A percentile compares a stretch with the other conserved stretches of the same genome.
phyloP scores from a whole-genome alignment of 768 basidiomycete species.

The Mycena filopes region DNA sequence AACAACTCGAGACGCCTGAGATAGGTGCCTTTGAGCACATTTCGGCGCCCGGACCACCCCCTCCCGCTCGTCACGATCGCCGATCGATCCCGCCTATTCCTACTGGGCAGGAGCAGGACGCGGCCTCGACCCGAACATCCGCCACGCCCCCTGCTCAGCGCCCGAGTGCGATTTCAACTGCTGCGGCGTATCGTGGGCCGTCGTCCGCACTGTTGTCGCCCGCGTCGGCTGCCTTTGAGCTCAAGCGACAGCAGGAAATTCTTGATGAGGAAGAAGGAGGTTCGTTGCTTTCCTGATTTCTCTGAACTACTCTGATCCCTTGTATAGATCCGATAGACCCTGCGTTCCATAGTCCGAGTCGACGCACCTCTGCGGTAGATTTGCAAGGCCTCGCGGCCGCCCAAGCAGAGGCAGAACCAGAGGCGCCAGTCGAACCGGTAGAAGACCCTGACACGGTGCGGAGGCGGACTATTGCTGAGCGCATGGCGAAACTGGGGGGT shows the following conservation, averaged over 20 bases:
- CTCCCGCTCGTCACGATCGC: constrained; percentile 33
- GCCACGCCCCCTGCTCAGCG: constrained; percentile 14
- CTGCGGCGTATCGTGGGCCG: not conserved
- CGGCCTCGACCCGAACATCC: not conserved
- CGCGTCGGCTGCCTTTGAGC: constrained; percentile 16
- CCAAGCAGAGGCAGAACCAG: constrained; percentile 30
- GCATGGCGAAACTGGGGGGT: constrained; percentile 94
- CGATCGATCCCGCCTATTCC: constrained; percentile 17
- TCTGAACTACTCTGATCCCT: not conserved
- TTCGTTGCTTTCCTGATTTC: constrained; percentile 42
- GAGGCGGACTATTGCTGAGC: constrained; percentile 83
- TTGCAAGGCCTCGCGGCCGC: constrained; percentile 30
- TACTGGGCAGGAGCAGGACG: constrained; percentile 11
- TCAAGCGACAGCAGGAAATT: constrained; percentile 49
- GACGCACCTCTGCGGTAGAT: constrained; percentile 47
- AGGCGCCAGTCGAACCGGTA: constrained; percentile 33
- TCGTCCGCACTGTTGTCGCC: constrained; percentile 26
- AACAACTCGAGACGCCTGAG: constrained; percentile 30
- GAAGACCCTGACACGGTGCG: constrained; percentile 63
- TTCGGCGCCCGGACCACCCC: constrained; percentile 10
- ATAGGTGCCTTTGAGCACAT: constrained; percentile 29
- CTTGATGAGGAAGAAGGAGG: constrained; percentile 74
- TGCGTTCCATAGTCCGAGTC: constrained; percentile 64
- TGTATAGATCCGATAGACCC: constrained; percentile 76
- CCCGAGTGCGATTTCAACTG: constrained; percentile 23